A percentile compares a stretch with the other conserved stretches of the same genome.
Conservation (phyloP, 2,329 filamentous ascomycete species). For the Fusarium xyrophilum region DNA sequence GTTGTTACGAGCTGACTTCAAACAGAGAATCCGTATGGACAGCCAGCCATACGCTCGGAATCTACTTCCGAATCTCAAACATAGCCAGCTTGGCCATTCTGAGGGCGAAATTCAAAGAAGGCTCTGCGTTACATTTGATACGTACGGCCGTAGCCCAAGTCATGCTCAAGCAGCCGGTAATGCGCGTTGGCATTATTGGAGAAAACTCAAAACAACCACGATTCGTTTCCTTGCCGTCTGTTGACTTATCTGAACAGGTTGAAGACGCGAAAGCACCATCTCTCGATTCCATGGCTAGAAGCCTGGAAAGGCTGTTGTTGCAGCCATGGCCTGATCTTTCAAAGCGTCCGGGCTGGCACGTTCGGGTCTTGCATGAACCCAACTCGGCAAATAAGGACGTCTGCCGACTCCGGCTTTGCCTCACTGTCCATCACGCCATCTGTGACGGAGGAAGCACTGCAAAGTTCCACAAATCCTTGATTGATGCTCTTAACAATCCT, state of each 20-base stretch:
- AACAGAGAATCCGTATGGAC: neutral
- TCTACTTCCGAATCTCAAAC: neutral
- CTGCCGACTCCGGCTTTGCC: accelerated
- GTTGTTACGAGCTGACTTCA: neutral
- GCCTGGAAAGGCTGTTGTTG: neutral
- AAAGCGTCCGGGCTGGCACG: neutral
- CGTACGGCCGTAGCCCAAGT: neutral
- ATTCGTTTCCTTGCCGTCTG: neutral
- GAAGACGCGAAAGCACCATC: neutral
- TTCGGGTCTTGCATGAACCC: neutral
- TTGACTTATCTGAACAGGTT: neutral
- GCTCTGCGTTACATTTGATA: neutral
- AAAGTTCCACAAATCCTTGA: neutral
- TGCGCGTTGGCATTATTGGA: neutral
- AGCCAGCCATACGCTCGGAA: neutral
- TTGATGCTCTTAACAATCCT: neutral
- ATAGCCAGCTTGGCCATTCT: accelerated
- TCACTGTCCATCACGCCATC: neutral
- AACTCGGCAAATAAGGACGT: neutral
- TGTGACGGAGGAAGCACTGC: neutral
- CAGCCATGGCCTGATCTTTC: neutral
- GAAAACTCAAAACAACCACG: neutral
- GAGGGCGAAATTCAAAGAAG: accelerated
- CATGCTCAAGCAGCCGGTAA: neutral
- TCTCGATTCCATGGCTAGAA: neutral